Base-by-base conservation (phyloP, 2,329 filamentous ascomycete genomes). In the Xylariales sp. region DNA sequence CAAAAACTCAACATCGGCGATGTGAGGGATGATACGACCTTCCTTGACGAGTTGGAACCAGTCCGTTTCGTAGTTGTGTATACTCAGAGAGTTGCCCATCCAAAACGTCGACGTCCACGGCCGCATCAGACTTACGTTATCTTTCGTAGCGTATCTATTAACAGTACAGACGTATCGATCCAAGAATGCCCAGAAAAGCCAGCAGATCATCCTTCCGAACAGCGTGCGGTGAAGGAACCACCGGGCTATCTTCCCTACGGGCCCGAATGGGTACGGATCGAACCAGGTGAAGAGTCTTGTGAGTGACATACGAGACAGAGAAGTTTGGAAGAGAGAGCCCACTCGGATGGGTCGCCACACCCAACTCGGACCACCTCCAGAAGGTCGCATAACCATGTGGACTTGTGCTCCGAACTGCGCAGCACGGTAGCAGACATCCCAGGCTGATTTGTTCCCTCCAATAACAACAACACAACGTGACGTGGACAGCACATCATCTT, bases 391-490 rank as follows among this genome's bases (percentile, higher is more conserved):
- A n/a, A 52, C 33, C 49, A 47, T 50, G 31, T 52, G 39, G 5
- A 46, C 51, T 3, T 40, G 28, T n/a, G 46, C 42, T 9, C 48
- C 48, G 12, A 22, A 20, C 11, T 31, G 21, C 3, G 40, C 31
- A 15, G 43, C 37, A 9, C 27, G 31, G 28, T 51, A 51, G 27
- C 46, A 46, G 8, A 42, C 41, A 22, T 52, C 48, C 44, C 44
- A 52, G 6, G 48, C 45, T 2, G 42, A 51, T 36, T 52, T 52
- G 32, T 46, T 45, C 3, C 43, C 48, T 10, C 50, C 50, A 15
- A 48, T 35, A 1, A 52, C 45, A 4, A 46, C 44, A 4, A 52
- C 48, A 7, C 16, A 18, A 24, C 40, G 43, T 11, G 36, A 19
- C 9, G 16, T 19, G 3, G 39, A 20, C 1, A 51, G 24, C 6